phyloP scores from a whole-genome alignment of 2,329 filamentous ascomycete genomes.

The Lasiodiplodia sp. region DNA sequence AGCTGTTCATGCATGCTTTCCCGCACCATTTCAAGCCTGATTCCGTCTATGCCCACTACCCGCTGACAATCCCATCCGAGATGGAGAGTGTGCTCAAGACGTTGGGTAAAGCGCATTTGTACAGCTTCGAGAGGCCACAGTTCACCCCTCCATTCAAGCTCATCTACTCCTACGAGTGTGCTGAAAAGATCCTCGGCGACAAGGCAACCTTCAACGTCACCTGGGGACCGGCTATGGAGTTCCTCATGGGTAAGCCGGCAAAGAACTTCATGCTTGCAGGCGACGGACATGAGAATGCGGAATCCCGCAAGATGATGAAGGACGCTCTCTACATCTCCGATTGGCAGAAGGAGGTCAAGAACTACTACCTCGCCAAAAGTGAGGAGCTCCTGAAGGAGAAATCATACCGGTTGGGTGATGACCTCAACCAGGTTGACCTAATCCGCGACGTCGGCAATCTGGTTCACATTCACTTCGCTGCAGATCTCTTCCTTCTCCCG shows the following conservation, averaged over 20 bases:
- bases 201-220: conserved; percentile 68
- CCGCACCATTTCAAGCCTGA: conserved; percentile 79
- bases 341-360: conserved; percentile 70
- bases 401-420: conserved; percentile 67
- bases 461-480: conserved; percentile 62
- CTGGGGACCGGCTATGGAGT: conserved; percentile 70
- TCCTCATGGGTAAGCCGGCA: conserved; percentile 66
- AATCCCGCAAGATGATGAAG: conserved; percentile 47
- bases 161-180: conserved; percentile 67
- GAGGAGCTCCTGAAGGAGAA: conserved; percentile 69
- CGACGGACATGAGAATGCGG: conserved; percentile 43
- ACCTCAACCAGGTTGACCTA: conserved; percentile 72
- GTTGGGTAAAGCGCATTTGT: conserved; percentile 71
- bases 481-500: conserved; percentile 63
- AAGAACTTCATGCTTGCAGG: conserved; percentile 63
- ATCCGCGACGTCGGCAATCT: conserved; percentile 65
- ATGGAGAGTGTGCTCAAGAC: conserved; percentile 74
- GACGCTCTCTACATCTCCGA: conserved; percentile 66
- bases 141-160: conserved; percentile 56
- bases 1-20: conserved; percentile 80
- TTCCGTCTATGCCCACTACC: conserved; percentile 84
- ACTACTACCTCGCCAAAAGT: conserved; percentile 72
- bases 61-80: conserved; percentile 73
- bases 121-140: conserved; percentile 71
- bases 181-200: conserved; percentile 68